Conservation (phyloP, 2,329 filamentous ascomycete genomes). For the Penicillium sp. region DNA sequence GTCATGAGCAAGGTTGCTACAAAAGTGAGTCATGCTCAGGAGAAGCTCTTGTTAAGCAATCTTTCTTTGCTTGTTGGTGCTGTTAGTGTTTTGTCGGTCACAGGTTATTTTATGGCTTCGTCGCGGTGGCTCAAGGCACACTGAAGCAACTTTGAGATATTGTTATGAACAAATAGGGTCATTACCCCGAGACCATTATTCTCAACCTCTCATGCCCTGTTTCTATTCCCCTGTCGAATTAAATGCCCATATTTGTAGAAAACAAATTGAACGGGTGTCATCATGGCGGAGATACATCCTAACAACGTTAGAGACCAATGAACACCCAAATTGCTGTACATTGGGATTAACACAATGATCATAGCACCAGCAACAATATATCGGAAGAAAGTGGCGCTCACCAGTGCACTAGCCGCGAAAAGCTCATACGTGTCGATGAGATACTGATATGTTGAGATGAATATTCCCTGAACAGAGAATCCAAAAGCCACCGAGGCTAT, state of each 20-base stretch:
- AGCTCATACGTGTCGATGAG: background rate
- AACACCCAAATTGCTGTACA: background rate
- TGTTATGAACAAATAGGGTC: background rate
- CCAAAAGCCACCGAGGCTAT: background rate
- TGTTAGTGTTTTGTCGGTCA: slow-evolving; percentile 67
- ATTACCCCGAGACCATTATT: background rate
- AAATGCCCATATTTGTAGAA: background rate
- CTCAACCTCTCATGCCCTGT: background rate
- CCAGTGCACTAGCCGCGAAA: background rate
- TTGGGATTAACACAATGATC: background rate
- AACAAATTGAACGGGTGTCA: background rate
- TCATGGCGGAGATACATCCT: background rate
- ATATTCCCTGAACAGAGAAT: background rate
- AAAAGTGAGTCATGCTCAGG: slow-evolving; percentile 35
- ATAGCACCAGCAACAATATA: background rate
- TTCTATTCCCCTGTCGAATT: background rate
- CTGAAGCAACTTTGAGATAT: background rate
- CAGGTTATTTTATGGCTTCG: slow-evolving; percentile 15
- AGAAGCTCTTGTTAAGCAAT: slow-evolving; percentile 38
- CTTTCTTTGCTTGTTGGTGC: slow-evolving; percentile 63
- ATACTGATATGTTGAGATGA: background rate
- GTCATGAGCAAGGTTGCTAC: slow-evolving; percentile 28
- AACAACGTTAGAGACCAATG: background rate
- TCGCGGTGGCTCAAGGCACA: slow-evolving; percentile 1
- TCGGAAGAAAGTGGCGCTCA: background rate